Base-by-base conservation (phyloP, 2,329 filamentous ascomycete genomes). In the Geosmithia flava region DNA sequence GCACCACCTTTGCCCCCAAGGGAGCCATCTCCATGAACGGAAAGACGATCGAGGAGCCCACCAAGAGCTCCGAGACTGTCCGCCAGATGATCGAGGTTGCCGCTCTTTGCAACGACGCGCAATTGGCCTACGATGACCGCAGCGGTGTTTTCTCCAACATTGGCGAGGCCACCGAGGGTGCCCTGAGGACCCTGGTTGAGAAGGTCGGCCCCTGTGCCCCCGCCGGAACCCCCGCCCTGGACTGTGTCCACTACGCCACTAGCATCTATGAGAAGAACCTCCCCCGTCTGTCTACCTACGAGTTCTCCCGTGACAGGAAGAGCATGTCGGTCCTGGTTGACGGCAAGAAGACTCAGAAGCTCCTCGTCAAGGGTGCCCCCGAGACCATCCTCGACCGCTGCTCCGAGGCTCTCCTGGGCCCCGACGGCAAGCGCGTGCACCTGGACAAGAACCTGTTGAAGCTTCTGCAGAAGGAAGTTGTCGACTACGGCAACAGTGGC, bases 251-350 rank as follows among this genome's bases (percentile, higher is more conserved):
- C 68, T 79, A 84, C 58, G 82, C 88, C 50, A 97, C 89, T 70
- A 76, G 81, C 54, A 82, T 83, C 68, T 96, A 95, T 63, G 90
- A 95, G 68, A 75, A 80, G 55, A 76, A 79, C 55, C 78, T 83
- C 46, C 80, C 81, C 47, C 81, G 85, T 42, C 74, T 95, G 49
- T 84, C 90, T 8, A 95, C 89, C 11, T 98, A 88, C 58, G 93
- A 98, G 63, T 98, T 98, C 68, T 97, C 93, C 1, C 83, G 93
- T 57, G 93, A 98, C 66, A 81, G 93, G 53, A 98, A 98, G 79
- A 97, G 91, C 68, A 98, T 98, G 93, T 98, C 93, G 45, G 94
- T 98, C 37, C 71, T 97, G 50, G 87, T 94, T 53, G 77, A 84
- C 54, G 75, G 77, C 48, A 83, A 78, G 49, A 72, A 74, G 46